Conservation (phyloP, 225 moss, liverwort and hornwort species). For the Bryoerythrophyllum caledonicum region DNA sequence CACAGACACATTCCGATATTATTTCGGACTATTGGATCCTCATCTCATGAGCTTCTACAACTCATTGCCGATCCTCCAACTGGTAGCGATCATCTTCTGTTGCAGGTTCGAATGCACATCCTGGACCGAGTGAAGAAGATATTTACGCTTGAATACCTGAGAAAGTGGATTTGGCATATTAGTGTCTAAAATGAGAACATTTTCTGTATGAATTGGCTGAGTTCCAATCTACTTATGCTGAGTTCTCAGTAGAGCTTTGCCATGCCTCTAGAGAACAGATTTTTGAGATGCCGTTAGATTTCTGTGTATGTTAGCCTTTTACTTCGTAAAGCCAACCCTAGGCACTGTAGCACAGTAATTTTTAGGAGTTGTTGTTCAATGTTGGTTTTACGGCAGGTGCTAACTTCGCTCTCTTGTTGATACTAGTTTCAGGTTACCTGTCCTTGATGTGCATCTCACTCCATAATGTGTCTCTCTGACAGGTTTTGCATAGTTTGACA, state of each 20-base stretch:
- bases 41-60: constrained; percentile 86
- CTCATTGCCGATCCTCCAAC: constrained; percentile 91
- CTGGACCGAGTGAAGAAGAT: constrained; percentile 3
- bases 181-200: not conserved
- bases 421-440: constrained; percentile 8
- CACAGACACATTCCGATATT: constrained; percentile 91
- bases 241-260: too few species aligned
- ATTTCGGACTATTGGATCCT: constrained; percentile 94
- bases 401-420: not conserved
- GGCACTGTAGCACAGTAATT: too few species aligned
- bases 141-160: not conserved
- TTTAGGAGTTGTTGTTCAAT: too few species aligned
- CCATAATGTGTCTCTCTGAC: constrained; percentile 31
- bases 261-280: too few species aligned
- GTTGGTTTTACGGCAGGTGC: not conserved
- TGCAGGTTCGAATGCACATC: constrained; percentile 59
- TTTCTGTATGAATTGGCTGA: not conserved
- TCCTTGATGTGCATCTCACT: constrained; percentile 13
- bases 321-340: too few species aligned
- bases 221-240: too few species aligned
- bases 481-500: constrained; percentile 93
- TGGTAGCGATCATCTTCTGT: constrained; percentile 90
- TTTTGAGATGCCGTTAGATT: too few species aligned
- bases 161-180: not conserved
- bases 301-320: too few species aligned